Base-by-base conservation (phyloP, 2,329 filamentous ascomycete species). In the Epichloe festucae region DNA sequence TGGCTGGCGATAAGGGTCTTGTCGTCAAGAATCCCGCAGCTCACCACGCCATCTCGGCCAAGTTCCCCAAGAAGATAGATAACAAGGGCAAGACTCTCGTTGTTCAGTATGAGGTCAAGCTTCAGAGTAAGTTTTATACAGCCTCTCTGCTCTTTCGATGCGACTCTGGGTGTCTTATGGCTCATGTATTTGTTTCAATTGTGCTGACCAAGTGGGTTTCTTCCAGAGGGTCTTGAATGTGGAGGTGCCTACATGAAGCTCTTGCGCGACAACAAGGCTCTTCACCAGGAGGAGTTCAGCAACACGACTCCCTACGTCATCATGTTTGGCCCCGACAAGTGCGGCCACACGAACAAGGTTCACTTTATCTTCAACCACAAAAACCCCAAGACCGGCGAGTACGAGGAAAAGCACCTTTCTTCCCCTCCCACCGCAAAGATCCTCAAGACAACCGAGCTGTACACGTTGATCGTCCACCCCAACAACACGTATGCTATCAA, bases 261-360 rank as follows among this genome's bases (percentile, higher is more conserved):
- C 60, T 87, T 98, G 61, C 87, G 94, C 63, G 90, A 98, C 69
- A 97, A 93, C 79, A 90, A 91, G 78, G 86, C 88, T 70, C 89
- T 98, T 63, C 89, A 95, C 76, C 82, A 88, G 64, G 91, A 97
- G 59, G 93, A 98, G 77, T 98, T 98, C 78, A 89, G 87, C 70
- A 97, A 98, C 74, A 82, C 85, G 56, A 95, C 91, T 43, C 93
- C 47, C 47, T 98, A 98, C 68, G 87, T 98, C 62, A 95, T 98
- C 79, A 98, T 98, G 93, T 98, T 98, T 69, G 93, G 93, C 61
- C 93, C 93, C 63, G 93, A 98, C 78, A 97, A 97, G 85, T 98
- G 93, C 70, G 93, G 93, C 71, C 81, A 89, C 69, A 97, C 89
- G 72, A 98, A 98, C 85, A 97, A 97, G 85, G 87, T 94, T 50